Percentiles rank a stretch among this genome's conserved stretches.
Evolutionary conservation across 805 yeast genomes (phyloP).

Genomic region (Nakazawaea anatomiae): DNA sequence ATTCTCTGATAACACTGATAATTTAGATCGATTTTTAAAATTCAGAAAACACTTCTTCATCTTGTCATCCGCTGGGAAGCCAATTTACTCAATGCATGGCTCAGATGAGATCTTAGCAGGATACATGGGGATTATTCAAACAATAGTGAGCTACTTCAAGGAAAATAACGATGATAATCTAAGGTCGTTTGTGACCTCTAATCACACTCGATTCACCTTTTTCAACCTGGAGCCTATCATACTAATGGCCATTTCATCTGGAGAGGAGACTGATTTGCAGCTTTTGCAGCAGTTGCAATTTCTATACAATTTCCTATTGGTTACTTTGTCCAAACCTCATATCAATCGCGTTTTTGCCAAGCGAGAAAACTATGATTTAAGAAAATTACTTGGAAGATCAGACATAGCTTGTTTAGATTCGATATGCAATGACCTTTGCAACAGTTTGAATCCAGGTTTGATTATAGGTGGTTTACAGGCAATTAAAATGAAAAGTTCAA

Average conservation of each 20-base stretch:
- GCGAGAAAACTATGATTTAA: conserved; percentile 75
- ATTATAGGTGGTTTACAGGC: conserved; percentile 63
- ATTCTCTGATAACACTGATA: conserved; percentile 21
- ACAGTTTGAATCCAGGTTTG: conserved; percentile 50
- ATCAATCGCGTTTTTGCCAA: conserved; percentile 61
- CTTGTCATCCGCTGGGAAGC: conserved; percentile 82
- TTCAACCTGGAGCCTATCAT: conserved; percentile 63
- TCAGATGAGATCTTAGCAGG: conserved; percentile 61
- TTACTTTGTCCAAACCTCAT: conserved; percentile 78
- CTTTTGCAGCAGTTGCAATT: conserved; percentile 61
- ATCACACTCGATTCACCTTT: conserved; percentile 49
- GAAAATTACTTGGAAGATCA: conserved; percentile 68
- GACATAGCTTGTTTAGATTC: conserved; percentile 69
- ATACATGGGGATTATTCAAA: conserved; percentile 75
- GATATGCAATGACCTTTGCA: conserved; percentile 47
- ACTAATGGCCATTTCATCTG: conserved; percentile 60
- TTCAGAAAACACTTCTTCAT: conserved; percentile 68
- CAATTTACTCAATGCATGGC: conserved; percentile 76
- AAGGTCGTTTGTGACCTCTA: conserved; percentile 42
- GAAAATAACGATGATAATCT: conserved; percentile 33
- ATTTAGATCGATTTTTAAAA: conserved; percentile 25
- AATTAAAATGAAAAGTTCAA: conserved; percentile 49
- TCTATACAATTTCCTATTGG: conserved; percentile 70
- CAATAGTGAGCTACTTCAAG: conserved; percentile 67
- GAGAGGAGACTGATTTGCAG: conserved; percentile 47